phyloP scores from a whole-genome alignment of 768 basidiomycete species.

The Clathrus columnatus region DNA sequence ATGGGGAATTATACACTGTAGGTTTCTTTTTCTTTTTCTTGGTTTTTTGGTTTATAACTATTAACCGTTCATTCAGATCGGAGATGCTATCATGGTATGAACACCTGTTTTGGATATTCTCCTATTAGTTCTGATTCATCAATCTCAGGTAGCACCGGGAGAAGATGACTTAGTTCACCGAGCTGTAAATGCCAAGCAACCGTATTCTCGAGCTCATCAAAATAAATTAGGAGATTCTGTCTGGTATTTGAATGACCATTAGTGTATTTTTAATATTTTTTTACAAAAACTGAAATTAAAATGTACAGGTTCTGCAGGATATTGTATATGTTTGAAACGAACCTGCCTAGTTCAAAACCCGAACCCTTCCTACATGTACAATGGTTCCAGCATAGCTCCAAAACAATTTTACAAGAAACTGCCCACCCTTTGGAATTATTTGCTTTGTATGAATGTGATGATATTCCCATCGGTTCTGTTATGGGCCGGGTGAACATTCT shows the following conservation, averaged over 20 bases:
- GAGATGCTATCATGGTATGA: conserved; percentile 52
- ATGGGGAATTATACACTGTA: conserved; percentile 50
- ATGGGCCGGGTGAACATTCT: conserved; percentile 47
- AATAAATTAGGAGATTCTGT: conserved; percentile 49
- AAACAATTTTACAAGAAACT: conserved; percentile 57
- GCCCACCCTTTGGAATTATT: conserved; percentile 56
- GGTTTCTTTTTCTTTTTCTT: conserved; percentile 15
- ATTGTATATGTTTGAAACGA: conserved; percentile 48
- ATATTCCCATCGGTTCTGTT: conserved; percentile 47
- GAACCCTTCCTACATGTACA: conserved; percentile 58
- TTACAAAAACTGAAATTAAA: not conserved
- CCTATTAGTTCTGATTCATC: not conserved
- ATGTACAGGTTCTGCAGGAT: conserved; percentile 60
- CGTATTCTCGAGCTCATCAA: conserved; percentile 32
- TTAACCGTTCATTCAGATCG: conserved; percentile 31
- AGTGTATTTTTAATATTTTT: not conserved
- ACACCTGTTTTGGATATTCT: not conserved
- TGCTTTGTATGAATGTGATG: conserved; percentile 46
- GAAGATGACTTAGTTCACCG: conserved; percentile 35
- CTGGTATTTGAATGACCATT: conserved; percentile 54
- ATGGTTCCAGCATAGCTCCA: conserved; percentile 60
- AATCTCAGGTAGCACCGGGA: conserved; percentile 35
- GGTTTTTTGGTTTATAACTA: not conserved
- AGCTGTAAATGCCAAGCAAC: conserved; percentile 30
- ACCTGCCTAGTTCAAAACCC: conserved; percentile 10